Percentiles rank a stretch among this genome's conserved stretches.
phyloP scores from a whole-genome alignment of 306 rosid species.

The Pyrus betulifolia region DNA sequence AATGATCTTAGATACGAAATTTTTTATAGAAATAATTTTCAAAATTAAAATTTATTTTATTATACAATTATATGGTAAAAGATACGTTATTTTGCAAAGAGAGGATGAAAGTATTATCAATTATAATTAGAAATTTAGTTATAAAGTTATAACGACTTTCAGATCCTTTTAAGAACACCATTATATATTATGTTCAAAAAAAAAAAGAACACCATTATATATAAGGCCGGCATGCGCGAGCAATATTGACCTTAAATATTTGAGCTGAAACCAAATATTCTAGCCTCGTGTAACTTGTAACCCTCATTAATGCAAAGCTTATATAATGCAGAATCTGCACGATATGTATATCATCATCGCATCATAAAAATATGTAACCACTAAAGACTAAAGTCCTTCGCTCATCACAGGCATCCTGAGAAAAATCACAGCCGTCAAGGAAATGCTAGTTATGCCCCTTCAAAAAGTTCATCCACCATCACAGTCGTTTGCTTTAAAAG shows the following conservation, averaged over 20 bases:
- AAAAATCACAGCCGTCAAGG: slow-evolving; percentile 27
- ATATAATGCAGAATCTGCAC: neutral
- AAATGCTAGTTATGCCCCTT: neutral
- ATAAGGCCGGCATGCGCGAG: neutral
- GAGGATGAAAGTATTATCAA: too few relatives aligned
- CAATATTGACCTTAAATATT: neutral
- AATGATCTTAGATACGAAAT: too few relatives aligned
- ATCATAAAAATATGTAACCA: slow-evolving; percentile 15
- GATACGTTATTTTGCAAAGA: too few relatives aligned
- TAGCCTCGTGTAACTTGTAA: slow-evolving; percentile 14
- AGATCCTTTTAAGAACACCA: too few relatives aligned
- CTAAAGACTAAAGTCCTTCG: slow-evolving; percentile 13
- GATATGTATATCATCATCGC: neutral
- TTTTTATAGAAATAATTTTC: too few relatives aligned
- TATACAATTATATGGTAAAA: too few relatives aligned
- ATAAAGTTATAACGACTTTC: too few relatives aligned
- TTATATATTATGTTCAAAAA: neutral
- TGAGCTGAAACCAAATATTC: slow-evolving; percentile 13
- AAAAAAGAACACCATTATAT: too few relatives aligned
- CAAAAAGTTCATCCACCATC: neutral
- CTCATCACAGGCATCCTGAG: slow-evolving; percentile 32
- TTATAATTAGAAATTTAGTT: too few relatives aligned
- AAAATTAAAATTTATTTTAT: too few relatives aligned
- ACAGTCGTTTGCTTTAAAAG: neutral
- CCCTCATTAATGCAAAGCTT: neutral